phyloP scores from a whole-genome alignment of 2,329 filamentous ascomycete genomes.

The Cercospora sp. region DNA sequence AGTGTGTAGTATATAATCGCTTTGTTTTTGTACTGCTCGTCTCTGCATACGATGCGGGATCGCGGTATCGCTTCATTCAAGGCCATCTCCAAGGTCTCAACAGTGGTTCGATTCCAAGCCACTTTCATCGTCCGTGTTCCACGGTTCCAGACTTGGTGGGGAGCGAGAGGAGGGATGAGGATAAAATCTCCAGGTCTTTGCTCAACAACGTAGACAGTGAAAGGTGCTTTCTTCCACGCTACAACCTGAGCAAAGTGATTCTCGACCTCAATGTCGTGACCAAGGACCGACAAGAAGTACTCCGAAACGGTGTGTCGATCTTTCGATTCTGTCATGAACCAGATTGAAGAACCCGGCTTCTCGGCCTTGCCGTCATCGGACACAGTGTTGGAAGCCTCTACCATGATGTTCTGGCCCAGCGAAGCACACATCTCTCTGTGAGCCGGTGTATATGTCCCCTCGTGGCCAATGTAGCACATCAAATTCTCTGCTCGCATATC shows the following conservation, averaged over 20 bases:
- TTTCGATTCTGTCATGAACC: constrained; percentile 98
- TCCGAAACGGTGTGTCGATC: constrained; percentile 88
- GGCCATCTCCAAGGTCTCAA: constrained; percentile 85
- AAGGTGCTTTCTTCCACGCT: constrained; percentile 92
- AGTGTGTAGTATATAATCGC: constrained; percentile 89
- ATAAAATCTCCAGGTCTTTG: constrained; percentile 91
- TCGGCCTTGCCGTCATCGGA: constrained; percentile 68
- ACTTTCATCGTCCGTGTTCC: constrained; percentile 96
- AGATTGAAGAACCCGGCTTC: constrained; percentile 84
- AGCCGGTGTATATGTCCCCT: constrained; percentile 93
- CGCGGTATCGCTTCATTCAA: constrained; percentile 84
- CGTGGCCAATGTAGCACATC: constrained; percentile 98
- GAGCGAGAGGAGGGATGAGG: constrained; percentile 85
- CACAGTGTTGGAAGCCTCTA: constrained; percentile 72
- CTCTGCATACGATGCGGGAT: constrained; percentile 86
- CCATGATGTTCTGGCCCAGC: constrained; percentile 97
- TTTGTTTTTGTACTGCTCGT: constrained; percentile 99
- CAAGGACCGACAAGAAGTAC: constrained; percentile 88
- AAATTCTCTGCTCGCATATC: constrained; percentile 93
- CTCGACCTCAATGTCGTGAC: constrained; percentile 95
- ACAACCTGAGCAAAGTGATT: constrained; percentile 95
- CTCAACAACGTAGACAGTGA: constrained; percentile 89
- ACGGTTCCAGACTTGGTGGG: constrained; percentile 97
- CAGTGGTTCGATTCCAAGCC: constrained; percentile 94
- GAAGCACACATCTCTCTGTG: constrained; percentile 98